Evolutionary conservation across 164 flowering plant species (phyloP), one percentile per base, ranked within the genome.

Genomic region (Vitis amurensis): DNA sequence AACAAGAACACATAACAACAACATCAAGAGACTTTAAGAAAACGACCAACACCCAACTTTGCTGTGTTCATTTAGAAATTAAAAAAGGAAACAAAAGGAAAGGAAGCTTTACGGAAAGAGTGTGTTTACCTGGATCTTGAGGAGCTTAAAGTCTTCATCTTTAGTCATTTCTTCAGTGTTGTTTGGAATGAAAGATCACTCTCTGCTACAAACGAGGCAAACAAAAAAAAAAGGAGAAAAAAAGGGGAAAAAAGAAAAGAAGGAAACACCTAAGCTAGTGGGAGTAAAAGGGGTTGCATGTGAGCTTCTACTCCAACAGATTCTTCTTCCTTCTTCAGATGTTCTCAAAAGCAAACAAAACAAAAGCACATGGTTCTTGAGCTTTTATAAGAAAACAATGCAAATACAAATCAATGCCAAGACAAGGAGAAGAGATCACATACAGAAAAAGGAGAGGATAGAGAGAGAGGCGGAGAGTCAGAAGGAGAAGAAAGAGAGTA

Each of bases 61-160:
- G 55, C 63, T 19, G 31, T 16, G 15, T 59, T 31, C 8, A 23
- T 19, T 52, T 11, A 9, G 12, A 59, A 30, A 49, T 16, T 3
- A 52, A 47, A 11, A 66, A 50, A 58, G 16, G 47, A 14, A 47
- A 15, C 48, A 53, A 47, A 44, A 17, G 29, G 11, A 11, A 44
- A 61, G 23, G 30, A 57, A 23, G 27, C 27, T 23, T 23, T 23
- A 66, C 9, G 27, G 52, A 50, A 44, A 67, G 61, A 68, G 55
- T 61, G 74, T 68, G 47, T 16, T 1, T 8, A 88, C 95, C 91
- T 87, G 95, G 76, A 88, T 88, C 87, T 88, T 88, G 81, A 90
- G 92, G 52, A 88, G 88, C 88, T 87, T 89, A 79, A 86, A 88
- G 88, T 85, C 91, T 74, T 87, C 90, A 70, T 84, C 89, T 83